phyloP scores from a whole-genome alignment of 2,329 filamentous ascomycete genomes.

The Didymella sp. region DNA sequence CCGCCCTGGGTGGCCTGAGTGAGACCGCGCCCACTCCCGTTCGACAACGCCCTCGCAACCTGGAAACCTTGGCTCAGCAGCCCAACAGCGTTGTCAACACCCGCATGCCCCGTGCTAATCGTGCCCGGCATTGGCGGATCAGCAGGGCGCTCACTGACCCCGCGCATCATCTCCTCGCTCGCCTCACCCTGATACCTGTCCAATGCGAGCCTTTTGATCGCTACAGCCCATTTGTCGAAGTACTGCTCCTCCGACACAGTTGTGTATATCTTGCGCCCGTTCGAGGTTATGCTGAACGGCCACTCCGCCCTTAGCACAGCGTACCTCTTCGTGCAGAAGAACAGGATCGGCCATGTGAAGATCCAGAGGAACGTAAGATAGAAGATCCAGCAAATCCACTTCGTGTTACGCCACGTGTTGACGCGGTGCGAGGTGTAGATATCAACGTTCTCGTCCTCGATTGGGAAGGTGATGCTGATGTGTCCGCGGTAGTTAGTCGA shows the following conservation, averaged over 20 bases:
- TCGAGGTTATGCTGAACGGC: slow-evolving; percentile 57
- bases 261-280: slow-evolving; percentile 57
- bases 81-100: slow-evolving; percentile 42
- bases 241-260: slow-evolving; percentile 61
- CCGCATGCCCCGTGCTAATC: slow-evolving; percentile 38
- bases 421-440: slow-evolving; percentile 68
- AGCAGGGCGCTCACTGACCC: slow-evolving; percentile 44
- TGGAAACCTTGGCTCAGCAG: slow-evolving; percentile 45
- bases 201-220: slow-evolving; percentile 66
- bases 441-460: slow-evolving; percentile 63
- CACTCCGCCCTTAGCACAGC: slow-evolving; percentile 69
- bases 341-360: slow-evolving; percentile 73
- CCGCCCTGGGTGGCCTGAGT: slow-evolving; percentile 35
- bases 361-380: slow-evolving; percentile 72
- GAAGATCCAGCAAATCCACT: slow-evolving; percentile 70
- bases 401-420: slow-evolving; percentile 70
- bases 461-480: slow-evolving; percentile 65
- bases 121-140: slow-evolving; percentile 54
- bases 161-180: slow-evolving; percentile 53
- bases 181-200: slow-evolving; percentile 64
- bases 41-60: slow-evolving; percentile 39
- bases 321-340: slow-evolving; percentile 71
- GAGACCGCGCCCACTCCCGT: slow-evolving; percentile 24
- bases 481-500: slow-evolving; percentile 72
- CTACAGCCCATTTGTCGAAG: slow-evolving; percentile 68